Base-by-base conservation (phyloP, 768 basidiomycete genomes). In the Amanita polypyramis region DNA sequence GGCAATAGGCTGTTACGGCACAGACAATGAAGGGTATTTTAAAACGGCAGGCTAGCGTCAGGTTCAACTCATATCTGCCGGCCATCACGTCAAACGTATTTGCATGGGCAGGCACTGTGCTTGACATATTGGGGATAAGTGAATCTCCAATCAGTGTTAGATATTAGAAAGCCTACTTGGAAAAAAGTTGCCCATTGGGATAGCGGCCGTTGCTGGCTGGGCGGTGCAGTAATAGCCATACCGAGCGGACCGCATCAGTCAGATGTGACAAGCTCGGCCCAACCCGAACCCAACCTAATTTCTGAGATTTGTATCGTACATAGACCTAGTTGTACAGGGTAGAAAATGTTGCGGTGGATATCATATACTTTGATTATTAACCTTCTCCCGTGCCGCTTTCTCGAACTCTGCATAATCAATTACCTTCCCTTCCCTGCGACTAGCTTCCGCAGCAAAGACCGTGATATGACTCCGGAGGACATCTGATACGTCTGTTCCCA, bases 401-500 rank as follows among this genome's bases (percentile, higher is more conserved):
- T 84, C 85, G 58, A 85, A 90, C 56, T 77, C 72, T 14, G 58
- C 69, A 56, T 79, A 86, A 59, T 88, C 75, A 1, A 93, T 74
- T 9, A 91, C 79, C 8, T 57, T 70, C 11, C 82, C 86, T 53
- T 85, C 75, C 49, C 62, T 72, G 53, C 89, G 69, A 54, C 86
- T 85, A 51, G 75, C 69, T 69, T 93, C 90, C 33, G 88, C 88
- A 48, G 91, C 91, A 66, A 94, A 93, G 29, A 91, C 87, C 1
- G 85, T 80, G 56, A 94, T 59, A 63, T 92, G 89, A 53, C 81
- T 85, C 59, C 73, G 79, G 49, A 92, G 62, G 14, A 89, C 75
- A 45, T 90, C 86, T 6, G 68, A 66, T 0, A 86, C 68, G 54
- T 76, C 68, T 14, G 85, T 86, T 27, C 79, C 82, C 27, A 93